Percentiles rank a stretch among this genome's conserved stretches.
Evolutionary conservation across 2,329 filamentous ascomycete species (phyloP).

Genomic region (Trichoderma koningiopsis): DNA sequence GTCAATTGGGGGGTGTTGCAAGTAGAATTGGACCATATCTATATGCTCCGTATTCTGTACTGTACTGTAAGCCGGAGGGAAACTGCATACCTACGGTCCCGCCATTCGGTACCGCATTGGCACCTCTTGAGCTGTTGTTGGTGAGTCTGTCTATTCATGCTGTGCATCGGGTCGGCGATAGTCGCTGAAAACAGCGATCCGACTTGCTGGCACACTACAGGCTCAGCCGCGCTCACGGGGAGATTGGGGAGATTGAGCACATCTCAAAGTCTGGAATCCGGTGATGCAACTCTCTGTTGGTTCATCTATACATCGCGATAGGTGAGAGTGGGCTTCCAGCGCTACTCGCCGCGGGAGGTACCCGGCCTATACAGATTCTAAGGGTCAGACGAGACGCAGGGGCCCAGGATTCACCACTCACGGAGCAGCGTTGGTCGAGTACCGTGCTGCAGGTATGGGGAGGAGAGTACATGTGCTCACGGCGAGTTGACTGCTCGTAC

Average conservation of each 20-base stretch:
- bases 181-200: neutral
- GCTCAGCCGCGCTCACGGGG: neutral
- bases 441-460: neutral
- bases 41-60: neutral
- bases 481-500: neutral
- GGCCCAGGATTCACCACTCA: neutral
- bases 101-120: neutral
- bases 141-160: neutral
- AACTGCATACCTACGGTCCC: neutral
- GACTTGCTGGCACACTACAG: neutral
- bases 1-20: neutral
- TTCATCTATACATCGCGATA: neutral
- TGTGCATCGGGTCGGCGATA: neutral
- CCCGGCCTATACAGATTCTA: neutral
- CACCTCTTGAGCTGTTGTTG: neutral
- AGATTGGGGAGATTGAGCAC: neutral
- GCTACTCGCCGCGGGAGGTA: neutral
- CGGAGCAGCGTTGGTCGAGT: neutral
- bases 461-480: neutral
- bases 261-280: neutral
- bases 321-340: neutral
- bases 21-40: neutral
- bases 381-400: neutral
- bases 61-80: constrained; percentile 20
- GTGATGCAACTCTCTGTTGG: neutral